Percentiles rank a stretch among this genome's conserved stretches.
phyloP scores from a whole-genome alignment of 805 yeast species.

The Nakazawaea wyomingensis region DNA sequence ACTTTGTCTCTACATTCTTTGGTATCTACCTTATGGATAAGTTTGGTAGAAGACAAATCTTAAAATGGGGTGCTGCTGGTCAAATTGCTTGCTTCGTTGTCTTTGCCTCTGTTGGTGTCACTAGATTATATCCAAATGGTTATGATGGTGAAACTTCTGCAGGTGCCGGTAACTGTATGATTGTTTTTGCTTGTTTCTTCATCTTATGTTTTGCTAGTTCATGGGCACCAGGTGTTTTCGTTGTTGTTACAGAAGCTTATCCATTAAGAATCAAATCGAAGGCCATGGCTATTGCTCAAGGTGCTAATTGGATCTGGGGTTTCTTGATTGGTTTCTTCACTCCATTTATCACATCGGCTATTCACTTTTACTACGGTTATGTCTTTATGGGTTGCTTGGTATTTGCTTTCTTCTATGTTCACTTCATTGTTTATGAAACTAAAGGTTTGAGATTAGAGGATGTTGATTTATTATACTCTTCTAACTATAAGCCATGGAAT shows the following conservation, averaged over 20 bases:
- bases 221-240: conserved; percentile 76
- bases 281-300: conserved; percentile 60
- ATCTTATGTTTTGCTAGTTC: conserved; percentile 70
- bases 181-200: conserved; percentile 52
- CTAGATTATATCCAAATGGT: conserved; percentile 35
- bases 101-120: conserved; percentile 57
- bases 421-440: conserved; percentile 56
- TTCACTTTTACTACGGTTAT: conserved; percentile 48
- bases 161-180: conserved; percentile 51
- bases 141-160: conserved; percentile 31
- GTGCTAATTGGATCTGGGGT: conserved; percentile 73
- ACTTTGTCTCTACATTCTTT: conserved; percentile 48
- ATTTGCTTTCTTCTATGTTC: conserved; percentile 52
- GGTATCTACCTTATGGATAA: conserved; percentile 49
- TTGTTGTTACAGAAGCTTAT: conserved; percentile 47
- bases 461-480: conserved; percentile 55
- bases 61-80: conserved; percentile 45
- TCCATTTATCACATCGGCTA: conserved; percentile 43
- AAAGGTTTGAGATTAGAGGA: conserved; percentile 65
- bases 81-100: conserved; percentile 56
- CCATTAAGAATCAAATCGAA: conserved; percentile 67
- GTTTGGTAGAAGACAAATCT: conserved; percentile 50
- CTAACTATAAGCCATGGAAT: conserved; percentile 29
- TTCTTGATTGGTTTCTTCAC: conserved; percentile 67
- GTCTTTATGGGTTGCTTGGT: conserved; percentile 52